Conservation (phyloP, 2,329 filamentous ascomycete species). For the Cytospora chrysosperma region DNA sequence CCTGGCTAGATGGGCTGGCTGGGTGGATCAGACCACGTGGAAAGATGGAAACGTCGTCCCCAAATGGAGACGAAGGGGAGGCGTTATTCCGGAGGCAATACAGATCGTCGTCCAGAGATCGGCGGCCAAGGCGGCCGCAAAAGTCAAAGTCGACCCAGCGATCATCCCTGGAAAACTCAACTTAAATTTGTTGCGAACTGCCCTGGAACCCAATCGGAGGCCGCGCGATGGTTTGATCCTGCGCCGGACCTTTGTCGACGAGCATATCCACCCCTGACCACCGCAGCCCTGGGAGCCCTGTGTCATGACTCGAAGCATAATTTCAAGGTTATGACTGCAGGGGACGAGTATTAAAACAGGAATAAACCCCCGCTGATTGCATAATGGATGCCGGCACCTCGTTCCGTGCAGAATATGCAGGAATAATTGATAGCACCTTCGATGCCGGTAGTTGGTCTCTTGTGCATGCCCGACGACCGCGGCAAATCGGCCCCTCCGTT, state of each 20-base stretch:
- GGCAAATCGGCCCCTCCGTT: neutral
- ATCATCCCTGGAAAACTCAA: conserved; percentile 6
- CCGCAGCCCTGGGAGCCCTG: neutral
- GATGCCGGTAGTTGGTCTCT: no score
- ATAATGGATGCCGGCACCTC: no score
- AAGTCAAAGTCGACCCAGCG: neutral
- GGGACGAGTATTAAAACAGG: no score
- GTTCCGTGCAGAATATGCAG: no score
- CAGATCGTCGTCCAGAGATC: neutral
- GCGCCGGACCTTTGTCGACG: neutral
- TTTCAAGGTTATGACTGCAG: neutral
- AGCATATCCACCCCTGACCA: neutral
- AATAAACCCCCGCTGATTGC: no score
- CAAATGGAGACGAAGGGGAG: no score
- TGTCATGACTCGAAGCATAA: conserved; percentile 13
- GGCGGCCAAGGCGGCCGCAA: neutral
- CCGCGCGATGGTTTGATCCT: neutral
- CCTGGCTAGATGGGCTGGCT: neutral
- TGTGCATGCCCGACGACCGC: no score
- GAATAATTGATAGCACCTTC: no score
- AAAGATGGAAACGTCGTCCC: no score
- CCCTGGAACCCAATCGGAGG: neutral
- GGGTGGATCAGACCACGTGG: neutral
- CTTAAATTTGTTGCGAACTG: neutral
- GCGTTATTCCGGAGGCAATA: neutral